Conservation (phyloP, 1,284 basidiomycete genomes). For the Ceratobasidium papillatum region DNA sequence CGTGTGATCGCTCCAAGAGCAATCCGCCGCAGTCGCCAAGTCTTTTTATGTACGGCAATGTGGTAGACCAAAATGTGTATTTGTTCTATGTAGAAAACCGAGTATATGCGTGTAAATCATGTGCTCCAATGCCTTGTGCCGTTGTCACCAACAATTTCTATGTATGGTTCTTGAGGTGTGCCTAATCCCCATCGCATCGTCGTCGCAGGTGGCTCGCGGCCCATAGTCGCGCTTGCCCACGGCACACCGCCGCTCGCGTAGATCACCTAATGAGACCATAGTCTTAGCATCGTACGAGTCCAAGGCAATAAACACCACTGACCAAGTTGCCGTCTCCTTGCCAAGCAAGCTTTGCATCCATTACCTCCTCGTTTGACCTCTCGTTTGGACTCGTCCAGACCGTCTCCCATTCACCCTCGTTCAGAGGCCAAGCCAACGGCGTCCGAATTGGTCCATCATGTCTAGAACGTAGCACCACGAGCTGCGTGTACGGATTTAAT, state of each 20-base stretch:
- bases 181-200: constrained; percentile 37
- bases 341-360: constrained; percentile 32
- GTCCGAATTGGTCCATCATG: constrained; percentile 22
- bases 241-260: constrained; percentile 39
- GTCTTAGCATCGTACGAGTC: not conserved
- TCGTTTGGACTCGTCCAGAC: constrained; percentile 39
- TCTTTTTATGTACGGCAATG: not conserved
- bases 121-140: constrained; percentile 17
- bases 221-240: constrained; percentile 39
- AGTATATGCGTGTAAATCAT: not conserved
- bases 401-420: constrained; percentile 29
- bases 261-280: constrained; percentile 38
- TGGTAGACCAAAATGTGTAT: not conserved
- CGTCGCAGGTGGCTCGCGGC: constrained; percentile 29
- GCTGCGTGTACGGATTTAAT: constrained; percentile 42
- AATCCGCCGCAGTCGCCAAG: not conserved
- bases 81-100: not conserved
- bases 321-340: constrained; percentile 45
- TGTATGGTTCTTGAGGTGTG: constrained; percentile 32
- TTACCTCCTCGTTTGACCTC: constrained; percentile 4
- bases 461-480: constrained; percentile 38
- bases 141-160: constrained; percentile 23
- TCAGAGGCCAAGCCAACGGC: constrained; percentile 39
- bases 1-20: not conserved
- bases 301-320: not conserved